Evolutionary conservation across 257 asterid genomes (phyloP).

Genomic region (Scutellaria baicalensis): DNA sequence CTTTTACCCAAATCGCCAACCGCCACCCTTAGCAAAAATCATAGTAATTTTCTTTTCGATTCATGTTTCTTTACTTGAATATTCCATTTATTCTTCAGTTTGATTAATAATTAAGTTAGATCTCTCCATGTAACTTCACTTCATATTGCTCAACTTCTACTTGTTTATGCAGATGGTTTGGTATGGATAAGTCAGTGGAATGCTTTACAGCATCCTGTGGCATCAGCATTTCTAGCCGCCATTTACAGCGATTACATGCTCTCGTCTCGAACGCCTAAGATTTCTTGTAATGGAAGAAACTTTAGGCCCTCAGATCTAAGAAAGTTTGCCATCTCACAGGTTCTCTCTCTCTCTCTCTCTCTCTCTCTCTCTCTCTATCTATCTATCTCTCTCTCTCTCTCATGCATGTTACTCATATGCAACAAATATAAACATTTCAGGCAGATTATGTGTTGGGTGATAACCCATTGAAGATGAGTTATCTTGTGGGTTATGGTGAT

Average conservation of each 20-base stretch:
- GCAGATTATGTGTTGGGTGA: conserved; percentile 78
- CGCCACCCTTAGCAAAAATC: conserved; percentile 77
- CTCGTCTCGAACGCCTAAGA: conserved; percentile 59
- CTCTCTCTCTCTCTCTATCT: not conserved
- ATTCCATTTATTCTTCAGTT: not conserved
- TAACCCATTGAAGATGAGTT: conserved; percentile 82
- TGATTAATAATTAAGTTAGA: not conserved
- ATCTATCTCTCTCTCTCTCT: not conserved
- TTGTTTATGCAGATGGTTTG: conserved; percentile 60
- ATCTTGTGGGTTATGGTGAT: conserved; percentile 87
- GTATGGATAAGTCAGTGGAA: conserved; percentile 91
- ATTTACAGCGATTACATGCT: conserved; percentile 91
- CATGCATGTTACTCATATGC: too few relatives aligned
- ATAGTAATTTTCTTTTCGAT: conserved; percentile 34
- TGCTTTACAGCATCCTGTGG: conserved; percentile 89
- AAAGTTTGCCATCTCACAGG: conserved; percentile 82
- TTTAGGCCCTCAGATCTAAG: conserved; percentile 77
- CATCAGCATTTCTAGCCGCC: conserved; percentile 79
- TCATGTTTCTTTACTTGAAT: not conserved
- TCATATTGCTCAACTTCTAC: conserved; percentile 9
- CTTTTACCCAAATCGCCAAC: conserved; percentile 87
- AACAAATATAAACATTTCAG: conserved; percentile 28
- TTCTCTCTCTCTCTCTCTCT: not conserved
- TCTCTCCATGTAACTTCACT: not conserved
- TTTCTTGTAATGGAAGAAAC: conserved; percentile 49